Percentiles rank a stretch among this genome's conserved stretches.
These are phyloP conservation scores for Thelephora aurantiotincta DNA, from an alignment of 768 basidiomycete genomes.

Conservation along the genomic window DNA sequence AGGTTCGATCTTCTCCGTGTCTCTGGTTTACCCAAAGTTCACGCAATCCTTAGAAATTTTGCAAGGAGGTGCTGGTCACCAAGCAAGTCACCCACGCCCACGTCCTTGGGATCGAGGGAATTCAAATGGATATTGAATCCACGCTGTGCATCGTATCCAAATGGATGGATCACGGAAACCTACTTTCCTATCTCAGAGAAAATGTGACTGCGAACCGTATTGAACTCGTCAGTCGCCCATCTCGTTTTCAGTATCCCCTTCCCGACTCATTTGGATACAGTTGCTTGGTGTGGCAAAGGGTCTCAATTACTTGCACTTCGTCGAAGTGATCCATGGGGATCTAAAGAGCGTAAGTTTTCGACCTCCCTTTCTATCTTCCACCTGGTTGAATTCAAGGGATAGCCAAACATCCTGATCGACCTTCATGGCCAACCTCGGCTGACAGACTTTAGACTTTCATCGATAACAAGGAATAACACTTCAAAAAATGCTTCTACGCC, in stretches of 20 bases:
- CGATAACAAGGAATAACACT: background rate
- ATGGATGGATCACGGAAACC: slow-evolving; percentile 5
- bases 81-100: background rate
- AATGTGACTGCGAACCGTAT: background rate
- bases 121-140: background rate
- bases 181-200: background rate
- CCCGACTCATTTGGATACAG: background rate
- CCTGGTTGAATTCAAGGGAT: background rate
- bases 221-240: background rate
- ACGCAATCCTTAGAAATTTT: background rate
- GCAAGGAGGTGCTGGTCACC: background rate
- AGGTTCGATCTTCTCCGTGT: background rate
- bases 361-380: background rate
- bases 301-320: background rate
- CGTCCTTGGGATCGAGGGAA: background rate
- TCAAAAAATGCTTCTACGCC: background rate
- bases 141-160: slow-evolving; percentile 3
- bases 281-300: background rate
- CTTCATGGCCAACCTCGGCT: slow-evolving; percentile 2
- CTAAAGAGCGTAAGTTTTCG: background rate
- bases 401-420: slow-evolving; percentile 7
- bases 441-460: slow-evolving; percentile 5
- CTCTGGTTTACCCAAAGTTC: too few species aligned
- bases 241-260: background rate
- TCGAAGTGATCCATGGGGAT: background rate